phyloP scores from a whole-genome alignment of 2,329 filamentous ascomycete genomes.

The Seiridium cupressi region DNA sequence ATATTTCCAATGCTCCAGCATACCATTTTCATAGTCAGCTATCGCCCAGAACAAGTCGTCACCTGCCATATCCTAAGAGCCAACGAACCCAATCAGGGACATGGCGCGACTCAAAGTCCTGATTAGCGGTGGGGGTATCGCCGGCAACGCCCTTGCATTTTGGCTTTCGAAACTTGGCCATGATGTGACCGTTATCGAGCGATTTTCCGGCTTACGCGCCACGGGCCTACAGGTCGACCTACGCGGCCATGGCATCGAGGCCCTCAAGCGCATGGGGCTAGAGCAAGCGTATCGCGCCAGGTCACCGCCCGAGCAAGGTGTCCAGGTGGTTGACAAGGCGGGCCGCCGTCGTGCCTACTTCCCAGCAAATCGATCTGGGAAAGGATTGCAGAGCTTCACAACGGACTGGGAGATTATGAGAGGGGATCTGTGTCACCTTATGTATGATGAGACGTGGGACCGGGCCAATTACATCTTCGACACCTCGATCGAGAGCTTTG shows the following conservation, averaged over 20 bases:
- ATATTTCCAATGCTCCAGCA: no score
- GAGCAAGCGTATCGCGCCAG: slow-evolving; percentile 28
- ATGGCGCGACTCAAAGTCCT: slow-evolving; percentile 25
- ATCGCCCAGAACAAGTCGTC: no score
- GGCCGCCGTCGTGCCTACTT: slow-evolving; percentile 37
- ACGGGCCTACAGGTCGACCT: slow-evolving; percentile 55
- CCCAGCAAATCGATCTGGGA: slow-evolving; percentile 35
- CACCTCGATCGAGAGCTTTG: slow-evolving; percentile 24
- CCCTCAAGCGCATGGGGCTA: slow-evolving; percentile 51
- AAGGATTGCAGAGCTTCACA: slow-evolving; percentile 42
- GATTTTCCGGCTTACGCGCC: slow-evolving; percentile 37
- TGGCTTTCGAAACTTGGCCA: slow-evolving; percentile 41
- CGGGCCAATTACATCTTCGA: slow-evolving; percentile 31
- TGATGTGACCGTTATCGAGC: slow-evolving; percentile 40
- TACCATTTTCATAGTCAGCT: no score
- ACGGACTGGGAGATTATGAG: slow-evolving; percentile 61
- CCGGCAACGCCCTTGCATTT: slow-evolving; percentile 44
- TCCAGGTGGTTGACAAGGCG: slow-evolving; percentile 40
- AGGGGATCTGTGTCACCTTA: slow-evolving; percentile 48
- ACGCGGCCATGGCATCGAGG: slow-evolving; percentile 46
- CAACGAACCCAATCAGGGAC: background rate
- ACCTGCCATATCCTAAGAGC: no score
- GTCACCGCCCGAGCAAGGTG: slow-evolving; percentile 47
- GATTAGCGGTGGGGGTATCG: slow-evolving; percentile 33
- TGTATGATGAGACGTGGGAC: slow-evolving; percentile 39